Evolutionary conservation across 352 stramenopile genomes (phyloP), one percentile per base, ranked within the genome.

Genomic region (Globisporangium splendens): DNA sequence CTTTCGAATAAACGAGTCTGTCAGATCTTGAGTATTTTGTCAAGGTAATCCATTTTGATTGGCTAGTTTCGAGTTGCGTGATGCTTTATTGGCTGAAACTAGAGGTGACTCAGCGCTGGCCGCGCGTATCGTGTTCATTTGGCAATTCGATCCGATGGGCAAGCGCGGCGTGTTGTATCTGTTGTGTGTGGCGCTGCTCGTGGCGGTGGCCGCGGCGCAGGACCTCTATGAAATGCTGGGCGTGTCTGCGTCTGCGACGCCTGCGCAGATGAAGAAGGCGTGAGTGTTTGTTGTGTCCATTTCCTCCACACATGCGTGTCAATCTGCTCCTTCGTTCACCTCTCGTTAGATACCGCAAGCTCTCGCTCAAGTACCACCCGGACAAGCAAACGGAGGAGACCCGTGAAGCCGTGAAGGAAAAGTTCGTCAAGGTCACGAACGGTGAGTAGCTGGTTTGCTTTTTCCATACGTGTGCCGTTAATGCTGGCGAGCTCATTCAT

Each of bases 311-410:
- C 38, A 15, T 5, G 14, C 3, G 31, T 42, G 39, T 35, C 20
- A 33, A 20, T 22, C 18, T 20, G 20, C 41, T 1, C 48, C 52
- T 38, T 54, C 28, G n/a, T 24, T 44, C 14, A 8, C 28, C 22
- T 28, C 8, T 28, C 14, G 59, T 20, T 46, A 86, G 77, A 56
- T 98, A 98, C 76, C 78, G 93, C 47, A 96, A 96, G 66, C 69
- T 98, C 42, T 95, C 83, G 60, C 80, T 98, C 47, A 92, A 98
- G 69, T 98, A 97, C 65, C 94, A 98, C 72, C 94, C 94, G 24
- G 93, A 98, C 69, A 98, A 98, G 74, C 91, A 96, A 51, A 86
- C 89, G 28, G 74, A 79, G 20, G 76, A 88, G 24, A 78, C 58
- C 13, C 72, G 75, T 17, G 77, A 86, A 43, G 62, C 59, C 13